Evolutionary conservation across 2,329 filamentous ascomycete species (phyloP), one percentile per base, ranked within the genome.

Genomic region (Trichoderma atroviride): DNA sequence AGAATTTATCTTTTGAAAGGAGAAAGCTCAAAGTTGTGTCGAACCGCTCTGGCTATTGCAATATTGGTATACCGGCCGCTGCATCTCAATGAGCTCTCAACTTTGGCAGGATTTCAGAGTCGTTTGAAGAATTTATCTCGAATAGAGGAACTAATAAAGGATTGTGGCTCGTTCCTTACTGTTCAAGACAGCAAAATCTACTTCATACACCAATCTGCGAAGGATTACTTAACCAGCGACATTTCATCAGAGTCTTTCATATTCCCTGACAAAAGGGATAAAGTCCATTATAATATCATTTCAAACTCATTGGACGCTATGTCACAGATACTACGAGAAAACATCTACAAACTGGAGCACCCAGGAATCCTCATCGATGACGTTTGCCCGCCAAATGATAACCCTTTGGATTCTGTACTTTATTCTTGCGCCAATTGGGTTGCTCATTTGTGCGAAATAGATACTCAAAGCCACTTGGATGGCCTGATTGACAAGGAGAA

Each of bases 171-270:
- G 7, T 82, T 83, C 60, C 73, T 83, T 0, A 80, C 76, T 0
- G 22, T 81, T 55, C 74, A 74, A 35, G 68, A 79, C 3, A 63
- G 62, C 2, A 73, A 31, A 0, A 68, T 83, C 7, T 80, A 74
- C 66, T 78, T 82, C 70, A 75, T 84, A 0, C 81, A 84, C 70
- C 76, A 82, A 61, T 83, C 81, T 2, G 82, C 80, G 0, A 82
- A 83, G 69, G 81, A 84, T 4, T 83, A 83, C 69, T 70, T 83
- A 5, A 73, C n/a, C 75, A 79, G 66, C 73, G 22, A 76, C 2
- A 10, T 6, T 22, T 31, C 37, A 7, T 29, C 57, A 3, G 35
- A 79, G 7, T 72, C 72, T 58, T 67, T 59, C 71, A 22, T 81
- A 7, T 79, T 81, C 57, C 76, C 78, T 5, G 58, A 19, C 33